Conservation (phyloP, 305 asterid genomes). For the Fraxinus velutina region DNA sequence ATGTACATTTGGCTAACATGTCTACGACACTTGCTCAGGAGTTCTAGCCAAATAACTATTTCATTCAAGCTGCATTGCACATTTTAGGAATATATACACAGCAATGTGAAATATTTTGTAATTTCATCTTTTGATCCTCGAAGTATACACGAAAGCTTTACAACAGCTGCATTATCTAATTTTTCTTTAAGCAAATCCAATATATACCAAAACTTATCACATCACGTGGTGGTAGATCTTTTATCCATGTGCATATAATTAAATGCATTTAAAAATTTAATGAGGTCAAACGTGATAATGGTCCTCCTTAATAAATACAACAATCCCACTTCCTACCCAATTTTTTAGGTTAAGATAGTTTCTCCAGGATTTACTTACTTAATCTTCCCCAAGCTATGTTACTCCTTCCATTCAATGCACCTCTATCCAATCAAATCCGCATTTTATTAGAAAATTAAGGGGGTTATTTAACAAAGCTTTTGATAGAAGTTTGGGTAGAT, state of each 20-base stretch:
- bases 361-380: background rate
- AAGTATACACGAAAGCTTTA: background rate
- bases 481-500: background rate
- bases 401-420: background rate
- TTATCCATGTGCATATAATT: background rate
- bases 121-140: background rate
- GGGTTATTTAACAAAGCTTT: background rate
- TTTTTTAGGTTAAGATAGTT: background rate
- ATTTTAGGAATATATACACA: background rate
- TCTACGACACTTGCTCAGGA: background rate
- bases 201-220: background rate
- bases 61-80: background rate
- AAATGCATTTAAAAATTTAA: background rate
- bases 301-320: background rate
- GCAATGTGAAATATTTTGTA: background rate
- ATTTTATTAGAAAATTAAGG: background rate
- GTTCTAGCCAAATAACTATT: background rate
- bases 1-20: background rate
- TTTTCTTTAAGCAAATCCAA: background rate
- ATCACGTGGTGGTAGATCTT: background rate
- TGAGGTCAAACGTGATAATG: background rate
- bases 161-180: background rate
- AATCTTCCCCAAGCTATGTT: background rate
- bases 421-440: background rate
- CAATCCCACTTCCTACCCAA: constrained; percentile 5